Conservation (phyloP, 192 early-diverging fungal genomes). For the Jimgerdemannia lactiflua region DNA sequence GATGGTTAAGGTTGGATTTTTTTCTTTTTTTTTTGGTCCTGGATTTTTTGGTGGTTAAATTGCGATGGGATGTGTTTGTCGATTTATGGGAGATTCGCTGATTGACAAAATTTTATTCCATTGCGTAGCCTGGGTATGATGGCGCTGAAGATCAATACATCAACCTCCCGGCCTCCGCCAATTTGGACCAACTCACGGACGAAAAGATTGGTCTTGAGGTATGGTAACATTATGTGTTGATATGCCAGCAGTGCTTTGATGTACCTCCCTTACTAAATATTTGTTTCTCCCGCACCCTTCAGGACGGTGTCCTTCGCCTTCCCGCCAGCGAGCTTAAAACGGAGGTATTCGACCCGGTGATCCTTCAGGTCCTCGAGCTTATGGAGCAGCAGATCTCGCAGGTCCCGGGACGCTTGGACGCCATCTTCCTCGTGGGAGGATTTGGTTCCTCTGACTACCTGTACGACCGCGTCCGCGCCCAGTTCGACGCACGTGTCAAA, state of each 20-base stretch:
- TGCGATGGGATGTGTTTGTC: neutral
- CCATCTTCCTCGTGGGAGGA: constrained; percentile 53
- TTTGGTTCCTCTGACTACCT: constrained; percentile 48
- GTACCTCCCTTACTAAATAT: neutral
- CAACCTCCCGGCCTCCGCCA: constrained; percentile 34
- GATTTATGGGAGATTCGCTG: neutral
- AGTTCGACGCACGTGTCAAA: constrained; percentile 17
- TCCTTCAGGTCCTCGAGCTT: constrained; percentile 31
- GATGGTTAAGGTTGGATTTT: constrained; percentile 29
- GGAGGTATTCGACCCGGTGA: constrained; percentile 46
- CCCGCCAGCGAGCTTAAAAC: constrained; percentile 27
- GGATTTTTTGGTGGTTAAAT: neutral
- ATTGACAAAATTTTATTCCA: neutral
- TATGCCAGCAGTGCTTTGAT: neutral
- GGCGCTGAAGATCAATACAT: constrained; percentile 40
- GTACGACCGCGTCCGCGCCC: constrained; percentile 24
- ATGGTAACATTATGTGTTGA: neutral
- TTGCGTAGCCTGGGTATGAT: constrained; percentile 35
- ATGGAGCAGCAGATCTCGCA: constrained; percentile 40
- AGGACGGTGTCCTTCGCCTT: constrained; percentile 30
- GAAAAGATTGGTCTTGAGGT: constrained; percentile 39
- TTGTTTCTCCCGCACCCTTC: neutral
- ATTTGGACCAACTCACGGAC: constrained; percentile 26
- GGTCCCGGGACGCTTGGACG: constrained; percentile 19
- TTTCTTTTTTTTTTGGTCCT: too few species aligned